Conservation (phyloP, 306 rosid species). For the Datisca glomerata region DNA sequence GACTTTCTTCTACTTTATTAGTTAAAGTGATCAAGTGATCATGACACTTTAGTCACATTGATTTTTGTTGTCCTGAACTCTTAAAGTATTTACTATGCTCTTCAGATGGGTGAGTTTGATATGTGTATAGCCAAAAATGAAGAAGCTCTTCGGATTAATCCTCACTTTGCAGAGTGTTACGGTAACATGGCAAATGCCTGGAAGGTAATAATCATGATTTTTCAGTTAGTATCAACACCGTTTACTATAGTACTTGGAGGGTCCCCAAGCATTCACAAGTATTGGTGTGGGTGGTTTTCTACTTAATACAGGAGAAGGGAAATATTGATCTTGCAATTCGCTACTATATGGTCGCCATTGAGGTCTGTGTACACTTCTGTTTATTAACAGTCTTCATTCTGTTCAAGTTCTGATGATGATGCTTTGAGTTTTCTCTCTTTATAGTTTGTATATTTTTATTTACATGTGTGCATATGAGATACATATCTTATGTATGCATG, state of each 20-base stretch:
- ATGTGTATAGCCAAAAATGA: constrained; percentile 90
- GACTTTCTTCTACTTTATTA: too few relatives aligned
- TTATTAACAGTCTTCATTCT: too few relatives aligned
- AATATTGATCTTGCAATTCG: constrained; percentile 45
- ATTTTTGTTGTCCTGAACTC: too few relatives aligned
- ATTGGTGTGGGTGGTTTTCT: constrained; percentile 5
- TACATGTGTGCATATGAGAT: too few relatives aligned
- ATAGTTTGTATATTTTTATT: too few relatives aligned
- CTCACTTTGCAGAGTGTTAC: constrained; percentile 91
- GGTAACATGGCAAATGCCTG: constrained; percentile 99
- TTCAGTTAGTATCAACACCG: background rate
- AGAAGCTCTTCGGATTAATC: constrained; percentile 82
- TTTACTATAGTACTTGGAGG: background rate
- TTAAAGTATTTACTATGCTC: too few relatives aligned
- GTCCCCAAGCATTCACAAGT: background rate
- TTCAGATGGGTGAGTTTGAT: constrained; percentile 94
- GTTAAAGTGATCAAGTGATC: background rate
- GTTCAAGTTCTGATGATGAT: too few relatives aligned
- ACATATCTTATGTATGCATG: too few relatives aligned
- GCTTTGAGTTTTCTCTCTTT: too few relatives aligned
- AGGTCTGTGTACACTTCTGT: constrained; percentile 38
- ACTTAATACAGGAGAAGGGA: constrained; percentile 43
- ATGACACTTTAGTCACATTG: background rate
- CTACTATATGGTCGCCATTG: constrained; percentile 85
- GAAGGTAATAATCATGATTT: constrained; percentile 41